These are phyloP conservation scores for Neospermospora avenae DNA, from an alignment of 2,329 filamentous ascomycete genomes.

Conservation along the genomic window DNA sequence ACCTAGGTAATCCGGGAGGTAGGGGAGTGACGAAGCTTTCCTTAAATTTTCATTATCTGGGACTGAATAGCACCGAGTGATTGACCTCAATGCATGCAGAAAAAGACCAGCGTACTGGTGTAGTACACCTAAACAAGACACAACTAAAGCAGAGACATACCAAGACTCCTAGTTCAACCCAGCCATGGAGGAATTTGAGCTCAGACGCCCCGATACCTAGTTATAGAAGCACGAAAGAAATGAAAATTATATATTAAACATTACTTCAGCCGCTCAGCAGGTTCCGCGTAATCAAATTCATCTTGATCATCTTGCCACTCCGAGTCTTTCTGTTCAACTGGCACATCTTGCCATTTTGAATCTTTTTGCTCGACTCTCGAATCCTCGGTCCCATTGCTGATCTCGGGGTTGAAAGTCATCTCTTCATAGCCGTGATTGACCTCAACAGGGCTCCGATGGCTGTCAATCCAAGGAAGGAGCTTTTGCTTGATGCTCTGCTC, in stretches of 20 bases:
- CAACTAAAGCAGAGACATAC: neutral
- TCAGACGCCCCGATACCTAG: neutral
- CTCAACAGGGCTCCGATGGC: neutral
- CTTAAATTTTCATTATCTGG: slow-evolving; percentile 1
- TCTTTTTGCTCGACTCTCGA: neutral
- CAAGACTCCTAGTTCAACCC: neutral
- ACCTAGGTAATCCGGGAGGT: too few relatives aligned
- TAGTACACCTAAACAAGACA: neutral
- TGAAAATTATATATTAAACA: neutral
- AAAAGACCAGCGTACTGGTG: slow-evolving; percentile 3
- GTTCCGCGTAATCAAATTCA: slow-evolving; percentile 19
- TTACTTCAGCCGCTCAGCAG: slow-evolving; percentile 19
- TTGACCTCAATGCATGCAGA: neutral
- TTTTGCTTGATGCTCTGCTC: slow-evolving; percentile 20
- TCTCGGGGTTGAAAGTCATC: neutral
- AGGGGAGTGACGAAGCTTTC: neutral
- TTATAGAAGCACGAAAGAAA: neutral
- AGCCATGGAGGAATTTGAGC: neutral
- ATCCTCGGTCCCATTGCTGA: neutral
- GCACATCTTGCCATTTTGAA: slow-evolving; percentile 3
- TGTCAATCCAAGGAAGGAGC: slow-evolving; percentile 17
- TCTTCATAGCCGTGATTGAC: neutral
- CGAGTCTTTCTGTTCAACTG: neutral
- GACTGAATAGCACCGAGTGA: neutral
- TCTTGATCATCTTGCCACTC: slow-evolving; percentile 12